Conservation (phyloP, 2,329 filamentous ascomycete genomes). For the Pseudohalonectria lignicola region DNA sequence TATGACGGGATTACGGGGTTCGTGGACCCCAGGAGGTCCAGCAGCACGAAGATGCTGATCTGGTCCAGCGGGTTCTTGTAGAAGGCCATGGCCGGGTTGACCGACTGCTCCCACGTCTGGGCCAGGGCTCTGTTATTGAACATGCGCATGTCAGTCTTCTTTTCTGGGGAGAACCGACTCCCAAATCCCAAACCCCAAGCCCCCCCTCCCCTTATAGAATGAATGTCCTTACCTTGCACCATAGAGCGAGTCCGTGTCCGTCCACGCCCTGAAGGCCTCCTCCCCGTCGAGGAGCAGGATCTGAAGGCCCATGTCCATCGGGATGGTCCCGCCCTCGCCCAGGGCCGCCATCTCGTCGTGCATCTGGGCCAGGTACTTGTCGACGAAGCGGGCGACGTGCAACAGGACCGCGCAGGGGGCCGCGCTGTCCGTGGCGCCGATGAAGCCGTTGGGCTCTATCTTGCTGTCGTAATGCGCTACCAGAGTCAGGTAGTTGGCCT, state of each 20-base stretch:
- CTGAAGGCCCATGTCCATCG: conserved; percentile 65
- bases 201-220: no score
- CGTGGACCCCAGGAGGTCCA: conserved; percentile 71
- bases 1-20: conserved; percentile 70
- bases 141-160: not conserved
- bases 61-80: conserved; percentile 60
- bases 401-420: conserved; percentile 78
- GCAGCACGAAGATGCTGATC: conserved; percentile 75
- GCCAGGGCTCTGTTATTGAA: conserved; percentile 45
- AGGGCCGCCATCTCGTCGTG: conserved; percentile 57
- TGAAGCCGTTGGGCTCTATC: conserved; percentile 59
- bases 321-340: conserved; percentile 38
- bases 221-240: conserved; percentile 49
- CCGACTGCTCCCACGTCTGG: conserved; percentile 55
- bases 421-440: conserved; percentile 76
- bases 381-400: conserved; percentile 62
- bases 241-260: conserved; percentile 63
- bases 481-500: conserved; percentile 62
- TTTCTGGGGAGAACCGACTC: not conserved
- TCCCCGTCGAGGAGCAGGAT: conserved; percentile 74
- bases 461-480: conserved; percentile 83
- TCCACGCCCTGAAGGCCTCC: conserved; percentile 68
- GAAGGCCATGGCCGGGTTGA: conserved; percentile 55
- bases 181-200: no score
- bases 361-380: conserved; percentile 61